Percentiles rank a stretch among this genome's conserved stretches.
phyloP scores from a whole-genome alignment of 345 rosid species.

The Kandelia obovata region DNA sequence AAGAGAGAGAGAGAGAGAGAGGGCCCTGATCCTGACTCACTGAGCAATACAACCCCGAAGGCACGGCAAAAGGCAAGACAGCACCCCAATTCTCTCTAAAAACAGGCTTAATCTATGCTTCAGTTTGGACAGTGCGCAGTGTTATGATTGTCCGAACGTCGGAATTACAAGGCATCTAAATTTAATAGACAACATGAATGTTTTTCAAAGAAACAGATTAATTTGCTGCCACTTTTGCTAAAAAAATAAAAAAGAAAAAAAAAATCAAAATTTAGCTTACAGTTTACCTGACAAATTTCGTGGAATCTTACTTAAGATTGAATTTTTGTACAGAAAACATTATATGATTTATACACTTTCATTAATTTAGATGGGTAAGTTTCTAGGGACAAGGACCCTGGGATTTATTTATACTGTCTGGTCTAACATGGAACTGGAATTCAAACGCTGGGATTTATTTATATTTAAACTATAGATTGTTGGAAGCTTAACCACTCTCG shows the following conservation, averaged over 20 bases:
- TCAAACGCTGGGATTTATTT: constrained; percentile 1
- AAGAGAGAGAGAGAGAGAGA: not conserved
- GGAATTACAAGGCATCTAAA: not conserved
- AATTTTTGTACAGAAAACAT: not conserved
- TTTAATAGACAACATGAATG: not conserved
- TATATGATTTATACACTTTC: no score
- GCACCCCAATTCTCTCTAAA: not conserved
- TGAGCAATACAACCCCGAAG: constrained; percentile 3
- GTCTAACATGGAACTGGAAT: constrained; percentile 21
- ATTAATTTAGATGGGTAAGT: not conserved
- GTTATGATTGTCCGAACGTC: not conserved
- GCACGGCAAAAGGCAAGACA: constrained; percentile 24
- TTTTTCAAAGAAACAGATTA: not conserved
- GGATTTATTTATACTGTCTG: constrained; percentile 3
- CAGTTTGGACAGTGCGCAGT: constrained; percentile 9
- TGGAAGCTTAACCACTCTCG: not conserved
- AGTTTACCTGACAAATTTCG: constrained; percentile 31
- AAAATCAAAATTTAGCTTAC: constrained; percentile 6
- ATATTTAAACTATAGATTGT: constrained; percentile 1
- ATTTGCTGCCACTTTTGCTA: constrained; percentile 29
- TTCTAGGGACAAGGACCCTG: not conserved
- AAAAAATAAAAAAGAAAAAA: not conserved
- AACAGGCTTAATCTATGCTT: not conserved
- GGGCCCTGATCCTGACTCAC: not conserved
- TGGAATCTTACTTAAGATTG: constrained; percentile 14